Evolutionary conservation across 306 rosid species (phyloP).

Genomic region (Trifolium fragiferum): DNA sequence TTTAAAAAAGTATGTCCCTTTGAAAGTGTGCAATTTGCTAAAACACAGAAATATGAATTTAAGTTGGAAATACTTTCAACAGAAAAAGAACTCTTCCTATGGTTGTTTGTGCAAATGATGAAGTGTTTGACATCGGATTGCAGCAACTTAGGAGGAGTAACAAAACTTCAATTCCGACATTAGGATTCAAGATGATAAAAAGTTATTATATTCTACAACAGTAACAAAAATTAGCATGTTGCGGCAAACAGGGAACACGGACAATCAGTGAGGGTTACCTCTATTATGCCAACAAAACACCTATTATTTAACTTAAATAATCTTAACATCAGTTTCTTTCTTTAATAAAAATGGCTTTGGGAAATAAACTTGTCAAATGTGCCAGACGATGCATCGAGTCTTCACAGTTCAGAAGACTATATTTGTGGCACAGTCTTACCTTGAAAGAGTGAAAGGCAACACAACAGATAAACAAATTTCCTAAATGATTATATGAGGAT

Average conservation of each 20-base stretch:
- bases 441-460: constrained; percentile 25
- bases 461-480: neutral
- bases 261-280: neutral
- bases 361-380: constrained; percentile 26
- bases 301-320: constrained; percentile 18
- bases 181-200: neutral
- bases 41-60: constrained; percentile 1
- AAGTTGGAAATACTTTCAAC: constrained; percentile 8
- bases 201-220: neutral
- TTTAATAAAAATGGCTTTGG: constrained; percentile 5
- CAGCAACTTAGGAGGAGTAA: constrained; percentile 26
- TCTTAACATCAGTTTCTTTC: constrained; percentile 6
- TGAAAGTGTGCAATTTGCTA: neutral
- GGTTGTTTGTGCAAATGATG: neutral
- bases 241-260: constrained; percentile 12
- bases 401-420: constrained; percentile 26
- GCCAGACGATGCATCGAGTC: constrained; percentile 1
- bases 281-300: constrained; percentile 16
- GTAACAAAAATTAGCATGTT: constrained; percentile 1
- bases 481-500: constrained; percentile 37
- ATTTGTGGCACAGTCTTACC: neutral
- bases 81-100: constrained; percentile 5
- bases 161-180: constrained; percentile 6
- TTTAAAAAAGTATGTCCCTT: neutral
- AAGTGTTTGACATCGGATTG: constrained; percentile 3